Base-by-base conservation (phyloP, 192 early-diverging fungal genomes). In the Coemansia sp. region DNA sequence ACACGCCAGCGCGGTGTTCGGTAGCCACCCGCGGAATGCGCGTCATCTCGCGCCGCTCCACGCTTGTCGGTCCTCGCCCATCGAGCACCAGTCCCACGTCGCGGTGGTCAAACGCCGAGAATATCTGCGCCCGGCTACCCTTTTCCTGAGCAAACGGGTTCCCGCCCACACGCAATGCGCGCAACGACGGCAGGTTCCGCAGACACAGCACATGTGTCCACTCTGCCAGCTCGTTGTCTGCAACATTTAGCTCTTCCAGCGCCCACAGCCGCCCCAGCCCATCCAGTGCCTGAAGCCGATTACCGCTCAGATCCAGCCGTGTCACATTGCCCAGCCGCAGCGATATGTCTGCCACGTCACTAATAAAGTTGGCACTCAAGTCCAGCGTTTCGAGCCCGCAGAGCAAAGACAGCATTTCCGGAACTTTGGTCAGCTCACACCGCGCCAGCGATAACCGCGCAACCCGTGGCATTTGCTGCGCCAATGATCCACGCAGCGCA, bases 51-150 rank as follows among this genome's bases (percentile, higher is more conserved):
- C 72, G 66, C 29, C 77, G 72, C 27, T 80, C 77, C 24, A 55
- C 63, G 43, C 51, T 45, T 0, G 62, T 80, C 4, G 77, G 77
- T 4, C 61, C 68, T 39, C 47, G 43, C 9, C 68, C 77, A 23
- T 80, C 77, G 3, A 80, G 64, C 35, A 56, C 61, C 38, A 80
- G 68, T 10, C 65, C 47, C 7, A 74, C 59, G 22, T 80, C 77
- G 55, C 77, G 62, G 37, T 80, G 72, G 49, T 80, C 77, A 48
- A 80, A 80, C 0, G 77, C 77, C 27, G 77, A 70, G 45, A 80
- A 80, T 17, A 80, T 49, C 65, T 68, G 71, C 9, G 72, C 53
- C 0, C 72, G 71, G 52, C 71, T 64, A 11, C 22, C 52, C 8
- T 54, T 11, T n/a, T 58, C 57, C 1, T 32, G 29, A 19, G 64